Percentiles rank a stretch among this genome's conserved stretches.
phyloP scores from a whole-genome alignment of 768 basidiomycete genomes.

The Xerocomellus intermedius region DNA sequence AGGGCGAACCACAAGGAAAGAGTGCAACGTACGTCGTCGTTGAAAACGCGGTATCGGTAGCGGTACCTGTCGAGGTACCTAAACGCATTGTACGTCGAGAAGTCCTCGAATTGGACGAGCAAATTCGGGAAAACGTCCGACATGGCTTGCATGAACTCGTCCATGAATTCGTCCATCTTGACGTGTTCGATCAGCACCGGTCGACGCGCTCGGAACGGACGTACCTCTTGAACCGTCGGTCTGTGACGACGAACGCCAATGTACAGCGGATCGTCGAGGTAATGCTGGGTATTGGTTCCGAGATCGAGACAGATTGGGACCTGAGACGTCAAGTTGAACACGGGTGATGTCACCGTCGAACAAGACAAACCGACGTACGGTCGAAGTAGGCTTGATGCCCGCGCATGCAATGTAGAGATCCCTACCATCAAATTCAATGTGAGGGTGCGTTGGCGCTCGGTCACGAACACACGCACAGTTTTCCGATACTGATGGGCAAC shows the following conservation, averaged over 20 bases:
- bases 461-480: slow-evolving; percentile 48
- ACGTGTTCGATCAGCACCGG: neutral
- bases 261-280: slow-evolving; percentile 72
- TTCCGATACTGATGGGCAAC: slow-evolving; percentile 64
- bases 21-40: slow-evolving; percentile 60
- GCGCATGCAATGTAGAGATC: slow-evolving; percentile 72
- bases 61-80: slow-evolving; percentile 65
- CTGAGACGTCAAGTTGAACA: slow-evolving; percentile 17
- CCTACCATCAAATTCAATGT: slow-evolving; percentile 26
- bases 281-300: slow-evolving; percentile 70
- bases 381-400: slow-evolving; percentile 54
- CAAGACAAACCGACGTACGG: slow-evolving; percentile 26
- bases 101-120: slow-evolving; percentile 76
- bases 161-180: slow-evolving; percentile 72
- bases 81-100: slow-evolving; percentile 79
- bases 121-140: slow-evolving; percentile 60
- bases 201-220: slow-evolving; percentile 1
- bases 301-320: slow-evolving; percentile 72
- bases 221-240: slow-evolving; percentile 43
- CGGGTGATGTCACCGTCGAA: neutral
- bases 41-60: slow-evolving; percentile 58
- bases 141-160: slow-evolving; percentile 73
- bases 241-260: slow-evolving; percentile 63
- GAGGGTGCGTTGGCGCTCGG: neutral
- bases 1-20: neutral